Evolutionary conservation across 2,329 filamentous ascomycete genomes (phyloP).

Genomic region (Phialophora expanda): DNA sequence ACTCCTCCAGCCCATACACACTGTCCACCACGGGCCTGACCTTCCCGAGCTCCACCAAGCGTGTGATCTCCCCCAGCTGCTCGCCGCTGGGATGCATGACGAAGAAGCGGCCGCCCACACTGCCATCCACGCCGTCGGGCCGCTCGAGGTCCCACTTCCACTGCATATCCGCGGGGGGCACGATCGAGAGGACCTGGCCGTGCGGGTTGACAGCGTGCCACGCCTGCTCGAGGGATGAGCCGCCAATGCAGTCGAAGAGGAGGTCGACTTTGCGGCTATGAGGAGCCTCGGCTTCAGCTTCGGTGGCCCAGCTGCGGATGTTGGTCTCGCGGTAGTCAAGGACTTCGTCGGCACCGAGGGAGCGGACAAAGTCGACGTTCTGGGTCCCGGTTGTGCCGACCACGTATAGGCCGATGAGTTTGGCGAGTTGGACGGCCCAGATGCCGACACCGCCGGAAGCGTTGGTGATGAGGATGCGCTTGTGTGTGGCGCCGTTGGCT

Average conservation of each 20-base stretch:
- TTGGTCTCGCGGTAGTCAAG: conserved; percentile 49
- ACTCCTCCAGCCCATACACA: conserved; percentile 50
- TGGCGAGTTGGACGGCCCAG: conserved; percentile 53
- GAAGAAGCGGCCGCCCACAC: conserved; percentile 49
- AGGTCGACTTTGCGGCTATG: conserved; percentile 44
- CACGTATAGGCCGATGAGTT: conserved; percentile 47
- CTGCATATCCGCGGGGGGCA: conserved; percentile 44
- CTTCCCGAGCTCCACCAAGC: conserved; percentile 48
- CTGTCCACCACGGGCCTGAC: conserved; percentile 49
- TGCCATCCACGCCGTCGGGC: conserved; percentile 33
- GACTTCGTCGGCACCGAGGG: conserved; percentile 50
- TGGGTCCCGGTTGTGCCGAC: conserved; percentile 48
- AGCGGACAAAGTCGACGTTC: conserved; percentile 49
- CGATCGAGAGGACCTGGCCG: conserved; percentile 50
- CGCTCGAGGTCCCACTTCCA: conserved; percentile 42
- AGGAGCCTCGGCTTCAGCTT: conserved; percentile 39
- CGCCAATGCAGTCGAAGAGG: conserved; percentile 54
- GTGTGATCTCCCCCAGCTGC: conserved; percentile 45
- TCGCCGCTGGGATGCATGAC: conserved; percentile 48
- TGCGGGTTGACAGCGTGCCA: conserved; percentile 50
- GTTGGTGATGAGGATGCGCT: conserved; percentile 51
- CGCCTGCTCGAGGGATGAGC: conserved; percentile 49
- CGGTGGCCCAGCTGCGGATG: conserved; percentile 45
- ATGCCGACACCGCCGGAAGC: conserved; percentile 54
- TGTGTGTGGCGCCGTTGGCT: conserved; percentile 23